These are phyloP conservation scores for Cochliopodium minus DNA, from an alignment of 208 protist genomes.

Conservation along the genomic window DNA sequence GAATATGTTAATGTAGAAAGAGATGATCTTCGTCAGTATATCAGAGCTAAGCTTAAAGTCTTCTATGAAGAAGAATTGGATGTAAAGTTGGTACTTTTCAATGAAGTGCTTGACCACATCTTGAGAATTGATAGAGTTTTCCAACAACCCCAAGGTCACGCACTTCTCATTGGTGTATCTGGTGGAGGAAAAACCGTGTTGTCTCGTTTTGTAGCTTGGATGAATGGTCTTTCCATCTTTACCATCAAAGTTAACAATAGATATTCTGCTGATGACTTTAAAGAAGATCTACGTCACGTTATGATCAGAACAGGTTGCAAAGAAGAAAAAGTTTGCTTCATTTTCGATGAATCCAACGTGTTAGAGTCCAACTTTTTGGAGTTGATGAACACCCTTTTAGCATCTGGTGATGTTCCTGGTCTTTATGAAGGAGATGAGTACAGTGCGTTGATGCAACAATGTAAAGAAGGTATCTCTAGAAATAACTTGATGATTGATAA, in stretches of 20 bases:
- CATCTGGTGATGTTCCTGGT: conserved; percentile 88
- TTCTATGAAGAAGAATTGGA: conserved; percentile 96
- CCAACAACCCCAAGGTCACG: conserved; percentile 84
- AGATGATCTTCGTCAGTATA: conserved; percentile 59
- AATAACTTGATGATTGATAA: conserved; percentile 47
- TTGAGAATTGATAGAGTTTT: conserved; percentile 94
- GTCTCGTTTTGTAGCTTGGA: conserved; percentile 90
- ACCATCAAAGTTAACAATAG: conserved; percentile 83
- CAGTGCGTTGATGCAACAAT: conserved; percentile 69
- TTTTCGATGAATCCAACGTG: conserved; percentile 97
- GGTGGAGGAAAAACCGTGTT: conserved; percentile 95
- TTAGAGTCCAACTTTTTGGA: conserved; percentile 93
- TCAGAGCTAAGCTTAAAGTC: conserved; percentile 61
- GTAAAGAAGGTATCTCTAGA: conserved; percentile 31
- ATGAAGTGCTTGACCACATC: conserved; percentile 92
- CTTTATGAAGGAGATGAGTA: conserved; percentile 96
- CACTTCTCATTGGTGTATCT: conserved; percentile 80
- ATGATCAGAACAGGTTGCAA: conserved; percentile 79
- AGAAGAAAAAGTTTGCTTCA: conserved; percentile 92
- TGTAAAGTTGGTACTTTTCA: conserved; percentile 85
- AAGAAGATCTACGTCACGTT: conserved; percentile 84
- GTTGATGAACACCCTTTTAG: conserved; percentile 97
- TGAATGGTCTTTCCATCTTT: conserved; percentile 81
- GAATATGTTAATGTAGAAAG: conserved; percentile 64
- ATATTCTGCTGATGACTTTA: conserved; percentile 89